Evolutionary conservation across 202 grass and related monocot genomes (phyloP).

Genomic region (Bolboschoenoplectus hybrid): DNA sequence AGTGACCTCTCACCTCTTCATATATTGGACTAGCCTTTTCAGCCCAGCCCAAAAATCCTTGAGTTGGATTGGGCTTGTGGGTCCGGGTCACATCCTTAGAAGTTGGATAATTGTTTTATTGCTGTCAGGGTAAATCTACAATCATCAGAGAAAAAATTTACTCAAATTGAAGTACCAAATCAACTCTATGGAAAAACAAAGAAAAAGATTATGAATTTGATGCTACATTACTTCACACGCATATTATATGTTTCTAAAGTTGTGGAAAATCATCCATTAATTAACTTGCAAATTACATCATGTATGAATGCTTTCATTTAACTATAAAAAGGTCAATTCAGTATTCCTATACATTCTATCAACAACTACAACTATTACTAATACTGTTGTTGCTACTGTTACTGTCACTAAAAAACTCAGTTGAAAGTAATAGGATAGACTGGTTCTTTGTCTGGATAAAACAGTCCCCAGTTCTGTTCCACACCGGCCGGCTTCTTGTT

Average conservation of each 20-base stretch:
- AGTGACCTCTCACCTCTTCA: not conserved
- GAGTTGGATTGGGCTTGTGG: not conserved
- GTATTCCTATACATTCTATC: not conserved
- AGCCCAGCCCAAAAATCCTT: not conserved
- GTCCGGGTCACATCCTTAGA: not conserved
- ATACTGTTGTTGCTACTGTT: not conserved
- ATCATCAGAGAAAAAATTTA: not conserved
- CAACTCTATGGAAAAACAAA: not conserved
- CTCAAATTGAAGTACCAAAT: not conserved
- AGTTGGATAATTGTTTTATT: not conserved
- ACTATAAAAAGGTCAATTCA: not conserved
- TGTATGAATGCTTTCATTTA: not conserved
- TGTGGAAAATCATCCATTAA: not conserved
- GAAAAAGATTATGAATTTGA: not conserved
- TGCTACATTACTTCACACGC: too few species aligned
- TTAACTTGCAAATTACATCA: constrained; percentile 6
- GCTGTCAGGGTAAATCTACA: not conserved
- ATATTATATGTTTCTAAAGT: not conserved
- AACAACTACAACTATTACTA: not conserved
- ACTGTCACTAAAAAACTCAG: constrained; percentile 20
- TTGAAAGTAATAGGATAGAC: constrained; percentile 55
- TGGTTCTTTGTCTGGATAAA: constrained; percentile 45
- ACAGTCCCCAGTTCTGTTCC: constrained; percentile 58
- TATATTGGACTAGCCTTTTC: not conserved
- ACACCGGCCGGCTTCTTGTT: constrained; percentile 43